Evolutionary conservation across 1,284 basidiomycete genomes (phyloP), one percentile per base, ranked within the genome.

Genomic region (Neolentinus lepideus): DNA sequence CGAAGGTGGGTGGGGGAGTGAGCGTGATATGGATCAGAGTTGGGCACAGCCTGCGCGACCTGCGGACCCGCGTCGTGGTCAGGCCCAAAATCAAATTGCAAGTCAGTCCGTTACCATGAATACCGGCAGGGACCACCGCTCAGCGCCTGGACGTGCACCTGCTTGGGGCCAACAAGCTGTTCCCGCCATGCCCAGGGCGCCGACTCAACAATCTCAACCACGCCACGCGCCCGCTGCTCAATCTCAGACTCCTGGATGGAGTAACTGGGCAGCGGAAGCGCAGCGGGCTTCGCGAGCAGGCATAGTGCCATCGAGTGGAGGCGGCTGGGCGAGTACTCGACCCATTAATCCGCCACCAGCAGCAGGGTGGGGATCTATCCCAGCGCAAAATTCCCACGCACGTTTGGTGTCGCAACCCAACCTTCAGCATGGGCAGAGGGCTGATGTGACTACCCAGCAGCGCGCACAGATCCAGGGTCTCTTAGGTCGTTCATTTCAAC

Each of bases 1-100:
- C 35, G 50, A 58, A 57, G 56, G 56, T 50, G 63, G 57, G 11
- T 63, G 62, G 56, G 60, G 57, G 8, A 59, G 61, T 6, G 58
- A 62, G 31, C 51, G 29, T 8, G 51, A 16, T 6, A 51, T 45
- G 45, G 36, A 58, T 31, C 38, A 60, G 57, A 33, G 61, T 60
- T 57, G 61, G 59, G 21, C 59, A 61, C 27, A 21, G 59, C 57
- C 14, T 58, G 59, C 50, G 31, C 43, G 16, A 53, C 29, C 1
- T 53, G 57, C 33, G 47, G 52, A 33, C 3, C 43, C 25, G 48
- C 36, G 52, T 45, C 59, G 57, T 6, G 12, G 19, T 21, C 47
- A 9, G 24, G 4, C 10, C 4, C 12, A 29, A 19, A 25, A 25
- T 29, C 47, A 24, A 12, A 25, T 22, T 29, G 24, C 12, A 22